These are phyloP conservation scores for Phytopythium delawarense DNA, from an alignment of 352 stramenopile genomes.

Conservation along the genomic window DNA sequence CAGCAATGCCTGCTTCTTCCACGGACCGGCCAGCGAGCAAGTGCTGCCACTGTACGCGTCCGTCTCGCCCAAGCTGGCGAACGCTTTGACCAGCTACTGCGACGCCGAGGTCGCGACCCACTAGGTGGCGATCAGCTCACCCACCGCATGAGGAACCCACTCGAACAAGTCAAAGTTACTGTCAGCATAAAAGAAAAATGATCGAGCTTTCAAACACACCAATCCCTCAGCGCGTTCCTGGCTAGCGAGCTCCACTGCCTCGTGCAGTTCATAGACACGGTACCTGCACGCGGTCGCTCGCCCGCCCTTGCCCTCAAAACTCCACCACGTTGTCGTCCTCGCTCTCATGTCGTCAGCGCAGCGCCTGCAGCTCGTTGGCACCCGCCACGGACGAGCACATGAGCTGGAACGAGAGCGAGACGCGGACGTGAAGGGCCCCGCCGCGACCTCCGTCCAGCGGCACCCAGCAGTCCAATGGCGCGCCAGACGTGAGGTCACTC, in stretches of 20 bases:
- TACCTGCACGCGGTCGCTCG: neutral
- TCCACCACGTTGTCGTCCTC: neutral
- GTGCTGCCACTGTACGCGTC: neutral
- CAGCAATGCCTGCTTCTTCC: neutral
- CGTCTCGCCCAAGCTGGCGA: neutral
- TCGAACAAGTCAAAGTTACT: neutral
- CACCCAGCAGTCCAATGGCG: constrained; percentile 68
- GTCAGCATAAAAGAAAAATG: neutral
- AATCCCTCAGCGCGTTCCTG: neutral
- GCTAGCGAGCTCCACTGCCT: neutral
- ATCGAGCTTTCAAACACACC: neutral
- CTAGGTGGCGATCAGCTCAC: neutral
- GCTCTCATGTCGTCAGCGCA: constrained; percentile 4
- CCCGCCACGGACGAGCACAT: constrained; percentile 60
- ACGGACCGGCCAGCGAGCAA: neutral
- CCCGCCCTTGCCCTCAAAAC: neutral
- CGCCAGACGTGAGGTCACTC: constrained; percentile 44
- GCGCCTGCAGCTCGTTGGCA: constrained; percentile 16
- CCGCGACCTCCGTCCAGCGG: constrained; percentile 53
- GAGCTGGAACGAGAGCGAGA: constrained; percentile 75
- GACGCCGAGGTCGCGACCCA: neutral
- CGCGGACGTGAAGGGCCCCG: constrained; percentile 49
- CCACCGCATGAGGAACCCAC: neutral
- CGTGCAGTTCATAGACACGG: neutral
- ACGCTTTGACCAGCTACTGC: neutral